phyloP scores from a whole-genome alignment of 2,329 filamentous ascomycete species.

The Nothophaeocryptopus gaeumannii region DNA sequence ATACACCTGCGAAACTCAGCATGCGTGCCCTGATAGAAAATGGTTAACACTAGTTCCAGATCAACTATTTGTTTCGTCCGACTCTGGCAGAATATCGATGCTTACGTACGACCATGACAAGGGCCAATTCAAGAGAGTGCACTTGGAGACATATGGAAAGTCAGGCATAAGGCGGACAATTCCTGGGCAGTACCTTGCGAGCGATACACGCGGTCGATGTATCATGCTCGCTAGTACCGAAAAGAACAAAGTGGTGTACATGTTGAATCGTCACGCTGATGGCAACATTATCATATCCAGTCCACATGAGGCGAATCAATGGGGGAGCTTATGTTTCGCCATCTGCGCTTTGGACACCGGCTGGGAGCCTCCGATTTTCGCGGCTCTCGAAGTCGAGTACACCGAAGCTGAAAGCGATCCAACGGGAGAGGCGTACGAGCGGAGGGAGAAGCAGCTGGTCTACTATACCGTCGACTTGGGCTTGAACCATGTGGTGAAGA shows the following conservation, averaged over 20 bases:
- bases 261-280: conserved; percentile 91
- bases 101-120: conserved; percentile 84
- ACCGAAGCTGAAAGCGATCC: conserved; percentile 87
- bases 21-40: background rate
- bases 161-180: conserved; percentile 90
- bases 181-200: conserved; percentile 92
- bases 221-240: conserved; percentile 91
- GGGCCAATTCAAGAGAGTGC: conserved; percentile 83
- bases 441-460: conserved; percentile 84
- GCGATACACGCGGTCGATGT: conserved; percentile 92
- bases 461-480: conserved; percentile 98
- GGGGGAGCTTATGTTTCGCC: conserved; percentile 84
- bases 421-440: conserved; percentile 74
- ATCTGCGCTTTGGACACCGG: conserved; percentile 89
- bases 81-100: conserved; percentile 92
- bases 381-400: conserved; percentile 90
- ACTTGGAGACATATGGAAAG: conserved; percentile 97
- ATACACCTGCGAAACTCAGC: background rate
- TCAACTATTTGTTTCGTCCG: conserved; percentile 90
- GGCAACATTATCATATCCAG: conserved; percentile 96
- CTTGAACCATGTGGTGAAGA: conserved; percentile 93
- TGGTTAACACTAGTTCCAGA: conserved; percentile 54
- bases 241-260: conserved; percentile 99
- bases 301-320: conserved; percentile 91
- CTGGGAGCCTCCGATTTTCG: conserved; percentile 96